Percentiles rank a stretch among this genome's conserved stretches.
phyloP scores from a whole-genome alignment of 2,329 filamentous ascomycete genomes.

The Cordyceps cicadae region DNA sequence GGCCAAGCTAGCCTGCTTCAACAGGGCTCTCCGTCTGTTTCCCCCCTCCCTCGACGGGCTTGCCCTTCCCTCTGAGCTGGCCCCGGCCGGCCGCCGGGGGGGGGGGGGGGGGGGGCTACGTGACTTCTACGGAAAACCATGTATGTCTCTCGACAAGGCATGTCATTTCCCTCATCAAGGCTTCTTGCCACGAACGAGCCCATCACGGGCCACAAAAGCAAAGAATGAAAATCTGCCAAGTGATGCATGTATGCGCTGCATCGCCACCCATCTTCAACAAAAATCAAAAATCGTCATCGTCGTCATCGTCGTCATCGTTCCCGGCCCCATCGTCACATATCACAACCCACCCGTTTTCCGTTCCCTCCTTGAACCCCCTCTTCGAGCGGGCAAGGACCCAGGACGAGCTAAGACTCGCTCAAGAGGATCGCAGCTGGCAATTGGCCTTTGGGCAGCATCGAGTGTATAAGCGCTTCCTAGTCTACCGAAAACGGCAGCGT shows the following conservation, averaged over 20 bases:
- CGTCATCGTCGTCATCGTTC: not conserved
- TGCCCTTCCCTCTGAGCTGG: not conserved
- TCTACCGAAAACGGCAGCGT: conserved; percentile 5
- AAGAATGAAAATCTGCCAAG: not conserved
- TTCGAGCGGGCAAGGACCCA: not conserved
- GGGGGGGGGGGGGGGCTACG: too few species aligned
- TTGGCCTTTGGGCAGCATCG: not conserved
- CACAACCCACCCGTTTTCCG: not conserved
- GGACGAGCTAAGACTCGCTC: too few species aligned
- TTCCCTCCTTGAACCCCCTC: not conserved
- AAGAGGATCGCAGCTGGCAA: not conserved
- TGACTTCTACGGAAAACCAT: too few species aligned
- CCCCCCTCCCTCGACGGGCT: not conserved
- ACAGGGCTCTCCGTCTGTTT: too few species aligned
- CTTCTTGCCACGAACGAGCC: too few species aligned
- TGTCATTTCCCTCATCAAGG: too few species aligned
- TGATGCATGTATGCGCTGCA: conserved; percentile 9
- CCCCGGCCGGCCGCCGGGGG: too few species aligned
- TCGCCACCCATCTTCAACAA: not conserved
- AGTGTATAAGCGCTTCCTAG: not conserved
- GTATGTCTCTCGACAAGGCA: too few species aligned
- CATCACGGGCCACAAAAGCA: not conserved
- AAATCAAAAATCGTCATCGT: too few species aligned
- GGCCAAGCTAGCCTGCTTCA: too few species aligned
- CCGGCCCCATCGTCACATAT: conserved; percentile 3